Conservation (phyloP, 208 protist species). For the Acanthamoeba culbertsoni region DNA sequence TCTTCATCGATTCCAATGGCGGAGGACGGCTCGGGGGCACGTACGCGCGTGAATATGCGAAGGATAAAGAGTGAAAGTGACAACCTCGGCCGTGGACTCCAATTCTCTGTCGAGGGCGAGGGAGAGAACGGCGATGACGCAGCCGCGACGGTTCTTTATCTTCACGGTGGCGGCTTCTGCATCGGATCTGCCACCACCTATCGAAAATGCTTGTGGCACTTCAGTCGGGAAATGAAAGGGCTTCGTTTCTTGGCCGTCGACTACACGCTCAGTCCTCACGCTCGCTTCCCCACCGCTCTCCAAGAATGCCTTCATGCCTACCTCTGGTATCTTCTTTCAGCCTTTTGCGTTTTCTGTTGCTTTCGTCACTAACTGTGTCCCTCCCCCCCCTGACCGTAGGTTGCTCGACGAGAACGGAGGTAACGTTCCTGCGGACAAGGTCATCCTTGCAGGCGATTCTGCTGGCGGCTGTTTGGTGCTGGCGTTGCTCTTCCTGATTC, state of each 20-base stretch:
- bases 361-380: background rate
- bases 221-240: conserved; percentile 52
- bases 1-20: background rate
- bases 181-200: conserved; percentile 17
- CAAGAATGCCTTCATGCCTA: conserved; percentile 47
- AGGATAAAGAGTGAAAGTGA: background rate
- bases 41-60: background rate
- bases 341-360: too few relatives aligned
- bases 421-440: conserved; percentile 6
- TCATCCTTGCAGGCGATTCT: conserved; percentile 34
- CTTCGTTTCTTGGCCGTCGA: conserved; percentile 53
- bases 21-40: background rate
- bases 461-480: conserved; percentile 20
- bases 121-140: background rate
- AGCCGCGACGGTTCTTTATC: background rate
- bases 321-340: background rate
- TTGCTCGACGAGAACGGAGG: conserved; percentile 14
- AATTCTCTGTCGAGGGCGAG: background rate
- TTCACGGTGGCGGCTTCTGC: conserved; percentile 48
- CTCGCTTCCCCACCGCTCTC: conserved; percentile 48
- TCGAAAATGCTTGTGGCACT: conserved; percentile 18
- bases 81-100: background rate
- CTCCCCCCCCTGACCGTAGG: background rate
- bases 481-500: conserved; percentile 15
- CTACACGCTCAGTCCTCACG: conserved; percentile 29